Evolutionary conservation across 805 yeast genomes (phyloP).

Genomic region (Candida broadrunensis): DNA sequence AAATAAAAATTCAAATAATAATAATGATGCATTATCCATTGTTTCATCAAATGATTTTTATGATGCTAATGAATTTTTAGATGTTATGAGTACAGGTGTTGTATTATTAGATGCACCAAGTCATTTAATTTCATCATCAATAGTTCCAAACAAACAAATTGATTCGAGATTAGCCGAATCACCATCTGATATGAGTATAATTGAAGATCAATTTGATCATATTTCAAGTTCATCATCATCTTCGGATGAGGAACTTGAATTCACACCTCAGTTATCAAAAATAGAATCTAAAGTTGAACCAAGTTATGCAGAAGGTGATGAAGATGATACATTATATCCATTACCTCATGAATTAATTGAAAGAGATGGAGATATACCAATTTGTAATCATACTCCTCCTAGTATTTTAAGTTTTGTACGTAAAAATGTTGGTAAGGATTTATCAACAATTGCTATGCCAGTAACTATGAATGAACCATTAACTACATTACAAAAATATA

Average conservation of each 20-base stretch:
- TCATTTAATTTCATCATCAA: too few species aligned
- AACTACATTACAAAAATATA: slow-evolving; percentile 71
- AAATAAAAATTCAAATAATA: slow-evolving; percentile 6
- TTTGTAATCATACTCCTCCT: slow-evolving; percentile 72
- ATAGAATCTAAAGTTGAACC: neutral
- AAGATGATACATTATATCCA: slow-evolving; percentile 56
- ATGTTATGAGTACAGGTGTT: slow-evolving; percentile 48
- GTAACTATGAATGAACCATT: slow-evolving; percentile 92
- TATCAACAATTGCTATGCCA: slow-evolving; percentile 86
- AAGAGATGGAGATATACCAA: slow-evolving; percentile 58
- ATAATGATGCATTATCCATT: slow-evolving; percentile 24
- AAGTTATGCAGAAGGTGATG: slow-evolving; percentile 7
- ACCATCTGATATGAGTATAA: slow-evolving; percentile 7
- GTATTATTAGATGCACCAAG: slow-evolving; percentile 37
- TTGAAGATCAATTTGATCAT: slow-evolving; percentile 18
- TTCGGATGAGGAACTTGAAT: slow-evolving; percentile 7
- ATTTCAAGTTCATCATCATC: slow-evolving; percentile 16
- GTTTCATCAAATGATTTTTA: slow-evolving; percentile 31
- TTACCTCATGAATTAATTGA: slow-evolving; percentile 49
- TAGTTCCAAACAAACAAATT: neutral
- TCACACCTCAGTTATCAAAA: neutral
- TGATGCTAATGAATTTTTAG: slow-evolving; percentile 70
- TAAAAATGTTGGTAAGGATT: slow-evolving; percentile 90
- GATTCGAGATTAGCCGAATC: neutral
- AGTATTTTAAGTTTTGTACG: slow-evolving; percentile 75